Evolutionary conservation across 2,329 filamentous ascomycete species (phyloP), one percentile per base, ranked within the genome.

Genomic region (Coniochaeta sp.): DNA sequence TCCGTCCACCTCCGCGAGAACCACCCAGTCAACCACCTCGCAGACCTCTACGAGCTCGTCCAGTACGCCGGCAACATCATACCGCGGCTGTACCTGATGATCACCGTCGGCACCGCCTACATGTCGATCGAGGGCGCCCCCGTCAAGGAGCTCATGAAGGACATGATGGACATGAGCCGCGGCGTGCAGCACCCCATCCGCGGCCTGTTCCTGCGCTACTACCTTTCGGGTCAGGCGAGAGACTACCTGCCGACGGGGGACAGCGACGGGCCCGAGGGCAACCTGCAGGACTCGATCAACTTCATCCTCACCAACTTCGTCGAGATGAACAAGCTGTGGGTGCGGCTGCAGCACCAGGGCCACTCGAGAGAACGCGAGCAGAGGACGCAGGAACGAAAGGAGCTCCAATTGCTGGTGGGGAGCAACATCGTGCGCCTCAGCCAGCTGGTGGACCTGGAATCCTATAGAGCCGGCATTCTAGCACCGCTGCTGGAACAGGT

Each of bases 141-240:
- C 0, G 95, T 99, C 67, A 99, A 99, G 78, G 95, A 99, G 79
- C 91, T 99, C 64, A 99, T 99, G 95, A 99, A 99, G 77, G 95
- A 99, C 75, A 99, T 99, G 95, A 99, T 99, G 95, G 95, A 99
- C 76, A 99, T 99, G 95, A 98, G 92, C 76, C 86, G 95, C 64
- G 95, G 95, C 60, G 93, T 99, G 24, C 95, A 99, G 71, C 95
- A 99, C 75, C 95, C 95, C 17, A 93, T 97, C 64, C 90, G 95
- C 61, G 95, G 95, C 19, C 81, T 99, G 59, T 99, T 99, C 73
- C 78, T 99, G 69, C 88, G 95, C 71, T 99, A 99, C 76, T 99
- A 97, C 72, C 84, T 99, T 58, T 95, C 91, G 26, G 93, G 95
- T 40, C 95, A 99, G 77, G 93, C 95, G 42, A 85, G 95, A 69